Conservation (phyloP, 768 basidiomycete species). For the Lentinus brumalis region DNA sequence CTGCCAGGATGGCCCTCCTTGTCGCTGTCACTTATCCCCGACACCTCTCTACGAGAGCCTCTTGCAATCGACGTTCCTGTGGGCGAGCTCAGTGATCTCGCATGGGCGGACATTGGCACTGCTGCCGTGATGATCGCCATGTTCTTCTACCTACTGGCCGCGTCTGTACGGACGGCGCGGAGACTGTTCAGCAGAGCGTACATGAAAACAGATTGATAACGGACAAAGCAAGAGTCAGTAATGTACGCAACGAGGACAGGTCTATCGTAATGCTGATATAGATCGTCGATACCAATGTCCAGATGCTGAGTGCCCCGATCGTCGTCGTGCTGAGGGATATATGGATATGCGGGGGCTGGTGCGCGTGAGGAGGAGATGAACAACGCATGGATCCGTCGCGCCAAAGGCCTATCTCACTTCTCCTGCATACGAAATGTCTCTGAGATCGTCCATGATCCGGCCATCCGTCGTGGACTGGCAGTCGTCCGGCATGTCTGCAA, state of each 20-base stretch:
- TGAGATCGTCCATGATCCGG: not conserved
- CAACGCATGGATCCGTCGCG: not conserved
- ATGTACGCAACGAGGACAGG: conserved; percentile 25
- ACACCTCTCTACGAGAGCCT: conserved; percentile 7
- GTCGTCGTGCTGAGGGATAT: not conserved
- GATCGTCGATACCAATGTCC: conserved; percentile 24
- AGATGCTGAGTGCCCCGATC: conserved; percentile 13
- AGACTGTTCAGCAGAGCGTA: conserved; percentile 13
- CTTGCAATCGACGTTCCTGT: conserved; percentile 35
- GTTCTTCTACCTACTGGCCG: conserved; percentile 37
- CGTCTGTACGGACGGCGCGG: conserved; percentile 29
- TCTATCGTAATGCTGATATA: conserved; percentile 27
- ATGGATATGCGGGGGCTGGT: not conserved
- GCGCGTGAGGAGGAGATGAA: not conserved
- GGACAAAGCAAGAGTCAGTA: conserved; percentile 25
- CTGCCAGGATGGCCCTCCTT: conserved; percentile 4
- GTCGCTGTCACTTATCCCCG: conserved; percentile 2
- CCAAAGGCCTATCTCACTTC: not conserved
- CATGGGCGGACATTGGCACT: conserved; percentile 40
- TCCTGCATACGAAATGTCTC: not conserved
- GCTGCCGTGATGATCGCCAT: conserved; percentile 31
- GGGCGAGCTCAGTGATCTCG: conserved; percentile 34
- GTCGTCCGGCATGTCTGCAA: not conserved
- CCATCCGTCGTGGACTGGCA: not conserved
- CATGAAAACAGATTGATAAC: conserved; percentile 19